These are phyloP conservation scores for Candida pseudocylindracea DNA, from an alignment of 1,139 yeast genomes.

Conservation along the genomic window DNA sequence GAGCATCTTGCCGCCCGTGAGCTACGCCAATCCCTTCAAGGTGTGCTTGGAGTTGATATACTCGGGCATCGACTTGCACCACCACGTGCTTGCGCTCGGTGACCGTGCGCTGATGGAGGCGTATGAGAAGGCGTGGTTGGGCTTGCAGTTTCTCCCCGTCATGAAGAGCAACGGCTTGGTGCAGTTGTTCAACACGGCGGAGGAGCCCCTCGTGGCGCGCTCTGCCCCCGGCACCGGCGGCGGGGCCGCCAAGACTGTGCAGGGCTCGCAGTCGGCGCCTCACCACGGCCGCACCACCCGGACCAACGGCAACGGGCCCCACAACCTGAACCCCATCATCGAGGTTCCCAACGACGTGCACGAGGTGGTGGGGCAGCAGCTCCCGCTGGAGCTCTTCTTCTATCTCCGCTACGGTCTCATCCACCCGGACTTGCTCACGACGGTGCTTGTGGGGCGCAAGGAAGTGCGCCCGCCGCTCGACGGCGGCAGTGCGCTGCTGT, in stretches of 20 bases:
- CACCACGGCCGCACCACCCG: too few species aligned
- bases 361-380: constrained; percentile 62
- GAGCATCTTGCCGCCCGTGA: constrained; percentile 29
- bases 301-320: constrained; percentile 5
- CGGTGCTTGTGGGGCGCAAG: constrained; percentile 42
- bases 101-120: constrained; percentile 16
- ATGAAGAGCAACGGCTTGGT: constrained; percentile 48
- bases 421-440: constrained; percentile 41
- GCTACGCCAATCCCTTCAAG: constrained; percentile 21
- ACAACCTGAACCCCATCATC: constrained; percentile 3
- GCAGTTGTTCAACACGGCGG: constrained; percentile 24
- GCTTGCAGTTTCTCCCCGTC: constrained; percentile 36
- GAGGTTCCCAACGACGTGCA: constrained; percentile 61
- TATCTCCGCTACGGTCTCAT: constrained; percentile 65
- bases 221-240: too few species aligned
- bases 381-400: constrained; percentile 73
- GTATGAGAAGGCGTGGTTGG: constrained; percentile 17
- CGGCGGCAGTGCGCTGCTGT: constrained; percentile 34
- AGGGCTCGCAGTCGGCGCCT: too few species aligned
- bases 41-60: constrained; percentile 16
- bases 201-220: constrained; percentile 4
- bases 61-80: constrained; percentile 12
- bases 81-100: constrained; percentile 14
- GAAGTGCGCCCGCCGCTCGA: constrained; percentile 54
- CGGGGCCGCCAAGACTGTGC: too few species aligned